phyloP scores from a whole-genome alignment of 2,329 filamentous ascomycete species.

The Aspergillus transmontanensis region DNA sequence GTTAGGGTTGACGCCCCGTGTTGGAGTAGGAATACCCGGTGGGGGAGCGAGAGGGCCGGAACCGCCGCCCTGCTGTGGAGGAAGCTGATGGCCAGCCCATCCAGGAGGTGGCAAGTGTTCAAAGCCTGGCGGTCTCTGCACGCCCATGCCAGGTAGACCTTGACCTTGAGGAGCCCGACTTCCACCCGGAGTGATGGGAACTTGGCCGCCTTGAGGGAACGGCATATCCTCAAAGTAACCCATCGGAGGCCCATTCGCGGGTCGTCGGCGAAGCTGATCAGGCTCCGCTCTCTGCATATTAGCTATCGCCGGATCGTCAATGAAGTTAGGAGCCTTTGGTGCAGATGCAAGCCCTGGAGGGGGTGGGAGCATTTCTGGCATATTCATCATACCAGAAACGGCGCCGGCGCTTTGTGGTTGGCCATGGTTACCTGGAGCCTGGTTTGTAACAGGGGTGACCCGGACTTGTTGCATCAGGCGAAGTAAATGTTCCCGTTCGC shows the following conservation, averaged over 20 bases:
- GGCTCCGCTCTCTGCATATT: constrained; percentile 43
- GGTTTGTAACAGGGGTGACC: constrained; percentile 30
- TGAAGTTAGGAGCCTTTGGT: constrained; percentile 41
- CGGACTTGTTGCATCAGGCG: constrained; percentile 72
- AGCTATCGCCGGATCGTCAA: constrained; percentile 49
- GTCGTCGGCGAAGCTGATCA: constrained; percentile 40
- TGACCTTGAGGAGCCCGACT: constrained; percentile 36
- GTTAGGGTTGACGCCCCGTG: constrained; percentile 40
- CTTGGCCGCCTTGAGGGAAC: constrained; percentile 38
- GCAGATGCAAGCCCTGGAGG: constrained; percentile 36
- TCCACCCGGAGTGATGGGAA: constrained; percentile 38
- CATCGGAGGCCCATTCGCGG: constrained; percentile 41
- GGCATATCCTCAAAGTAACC: constrained; percentile 46
- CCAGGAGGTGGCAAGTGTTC: constrained; percentile 45
- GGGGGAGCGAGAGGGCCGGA: constrained; percentile 39
- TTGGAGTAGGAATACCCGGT: constrained; percentile 42
- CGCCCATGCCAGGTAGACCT: constrained; percentile 38
- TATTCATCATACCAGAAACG: constrained; percentile 36
- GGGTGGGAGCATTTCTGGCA: constrained; percentile 39
- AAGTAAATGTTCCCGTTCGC: constrained; percentile 82
- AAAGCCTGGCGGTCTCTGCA: constrained; percentile 49
- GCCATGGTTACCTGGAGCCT: constrained; percentile 28
- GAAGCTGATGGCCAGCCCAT: constrained; percentile 40
- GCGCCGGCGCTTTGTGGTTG: constrained; percentile 34
- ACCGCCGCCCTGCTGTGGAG: constrained; percentile 37